Conservation (phyloP, 2,329 filamentous ascomycete species). For the Paecilomyces dactylethromorphus region DNA sequence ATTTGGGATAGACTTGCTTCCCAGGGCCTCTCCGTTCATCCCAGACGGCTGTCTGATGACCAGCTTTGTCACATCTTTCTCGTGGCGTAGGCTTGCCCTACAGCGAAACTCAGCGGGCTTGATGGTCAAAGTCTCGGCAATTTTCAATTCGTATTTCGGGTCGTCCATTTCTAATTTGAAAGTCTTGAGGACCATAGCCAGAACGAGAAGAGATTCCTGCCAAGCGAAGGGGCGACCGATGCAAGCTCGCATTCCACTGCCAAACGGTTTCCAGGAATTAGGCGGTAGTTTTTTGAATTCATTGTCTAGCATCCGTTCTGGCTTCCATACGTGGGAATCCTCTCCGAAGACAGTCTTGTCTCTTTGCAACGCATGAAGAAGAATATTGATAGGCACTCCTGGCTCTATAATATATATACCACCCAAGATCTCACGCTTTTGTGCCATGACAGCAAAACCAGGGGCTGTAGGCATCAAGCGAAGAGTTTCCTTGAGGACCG, state of each 20-base stretch:
- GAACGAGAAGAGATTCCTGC: not conserved
- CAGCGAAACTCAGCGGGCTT: not conserved
- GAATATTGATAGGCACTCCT: not conserved
- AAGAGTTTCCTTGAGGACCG: not conserved
- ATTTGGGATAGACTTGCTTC: too few species aligned
- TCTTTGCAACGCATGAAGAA: not conserved
- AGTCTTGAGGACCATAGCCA: not conserved
- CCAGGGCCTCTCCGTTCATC: too few species aligned
- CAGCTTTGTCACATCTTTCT: too few species aligned
- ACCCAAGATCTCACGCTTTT: not conserved
- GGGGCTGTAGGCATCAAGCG: not conserved
- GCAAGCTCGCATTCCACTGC: not conserved
- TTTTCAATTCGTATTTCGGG: not conserved
- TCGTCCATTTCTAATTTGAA: not conserved
- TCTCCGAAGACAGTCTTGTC: not conserved
- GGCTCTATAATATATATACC: too few species aligned
- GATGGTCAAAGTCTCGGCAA: not conserved
- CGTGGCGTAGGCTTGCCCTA: too few species aligned
- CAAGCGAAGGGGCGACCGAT: not conserved
- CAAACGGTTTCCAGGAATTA: not conserved
- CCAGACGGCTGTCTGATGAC: too few species aligned
- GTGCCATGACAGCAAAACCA: not conserved
- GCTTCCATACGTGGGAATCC: not conserved
- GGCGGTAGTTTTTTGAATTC: not conserved
- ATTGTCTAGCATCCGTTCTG: not conserved